Conservation (phyloP, 176 grass and related monocot genomes). For the Carex scoparia region DNA sequence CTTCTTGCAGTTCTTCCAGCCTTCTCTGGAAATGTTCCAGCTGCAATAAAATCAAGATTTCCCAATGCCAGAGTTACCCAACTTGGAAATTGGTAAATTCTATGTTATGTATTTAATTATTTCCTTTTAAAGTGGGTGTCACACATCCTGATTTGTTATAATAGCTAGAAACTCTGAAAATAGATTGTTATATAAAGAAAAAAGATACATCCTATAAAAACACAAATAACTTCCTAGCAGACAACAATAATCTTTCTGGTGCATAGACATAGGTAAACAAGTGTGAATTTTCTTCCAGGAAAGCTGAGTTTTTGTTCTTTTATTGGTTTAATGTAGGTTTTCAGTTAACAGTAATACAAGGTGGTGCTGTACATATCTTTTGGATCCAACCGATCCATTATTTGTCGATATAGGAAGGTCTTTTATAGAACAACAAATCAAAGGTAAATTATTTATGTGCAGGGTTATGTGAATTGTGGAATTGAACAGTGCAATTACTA, state of each 20-base stretch:
- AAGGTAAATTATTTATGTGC: conserved; percentile 39
- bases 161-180: not conserved
- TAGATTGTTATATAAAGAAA: not conserved
- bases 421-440: conserved; percentile 79
- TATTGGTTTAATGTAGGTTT: conserved; percentile 53
- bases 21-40: conserved; percentile 93
- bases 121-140: not conserved
- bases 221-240: not conserved
- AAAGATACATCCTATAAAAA: not conserved
- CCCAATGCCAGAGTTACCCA: conserved; percentile 69
- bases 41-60: conserved; percentile 61
- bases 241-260: not conserved
- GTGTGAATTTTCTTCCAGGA: conserved; percentile 12
- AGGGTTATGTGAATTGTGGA: not conserved
- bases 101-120: conserved; percentile 12
- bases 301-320: not conserved
- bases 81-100: conserved; percentile 83
- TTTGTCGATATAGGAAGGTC: conserved; percentile 82
- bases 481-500: not conserved
- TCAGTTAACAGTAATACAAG: conserved; percentile 71
- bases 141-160: not conserved
- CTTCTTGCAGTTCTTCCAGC: conserved; percentile 83
- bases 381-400: conserved; percentile 79
- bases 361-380: conserved; percentile 95
- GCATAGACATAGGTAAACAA: not conserved